Conservation (phyloP, 331 rosid species). For the Quercus lobata region DNA sequence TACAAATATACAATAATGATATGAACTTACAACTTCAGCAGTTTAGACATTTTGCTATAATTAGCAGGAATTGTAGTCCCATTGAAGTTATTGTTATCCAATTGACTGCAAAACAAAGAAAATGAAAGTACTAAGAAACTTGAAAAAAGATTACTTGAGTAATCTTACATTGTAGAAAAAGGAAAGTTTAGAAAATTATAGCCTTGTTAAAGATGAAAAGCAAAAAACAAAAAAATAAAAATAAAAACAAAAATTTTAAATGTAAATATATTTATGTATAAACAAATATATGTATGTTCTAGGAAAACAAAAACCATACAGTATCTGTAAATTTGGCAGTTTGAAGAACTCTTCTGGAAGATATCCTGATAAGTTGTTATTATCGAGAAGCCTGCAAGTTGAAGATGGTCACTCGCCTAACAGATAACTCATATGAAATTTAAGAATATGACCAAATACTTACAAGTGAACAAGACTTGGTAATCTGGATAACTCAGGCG, state of each 20-base stretch:
- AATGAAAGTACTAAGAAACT: neutral
- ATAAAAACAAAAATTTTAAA: neutral
- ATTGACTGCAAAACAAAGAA: conserved; percentile 70
- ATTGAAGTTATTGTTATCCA: conserved; percentile 80
- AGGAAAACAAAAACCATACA: conserved; percentile 48
- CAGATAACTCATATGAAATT: neutral
- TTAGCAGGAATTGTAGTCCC: conserved; percentile 63
- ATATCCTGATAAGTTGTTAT: conserved; percentile 67
- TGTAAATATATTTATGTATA: neutral
- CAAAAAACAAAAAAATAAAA: neutral
- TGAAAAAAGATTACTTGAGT: neutral
- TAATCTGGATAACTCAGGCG: conserved; percentile 47
- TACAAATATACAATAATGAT: conserved; percentile 12
- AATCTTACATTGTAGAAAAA: neutral
- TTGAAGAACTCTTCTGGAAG: conserved; percentile 62
- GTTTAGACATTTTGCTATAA: conserved; percentile 56
- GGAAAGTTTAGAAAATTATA: neutral
- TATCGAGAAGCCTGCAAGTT: conserved; percentile 84
- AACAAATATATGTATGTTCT: neutral
- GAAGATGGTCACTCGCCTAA: conserved; percentile 9
- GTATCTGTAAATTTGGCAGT: conserved; percentile 35
- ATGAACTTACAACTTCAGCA: conserved; percentile 77
- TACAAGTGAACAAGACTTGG: conserved; percentile 70
- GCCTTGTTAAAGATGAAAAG: neutral
- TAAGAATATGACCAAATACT: conserved; percentile 22